phyloP scores from a whole-genome alignment of 345 rosid genomes.

The Angophora floribunda region DNA sequence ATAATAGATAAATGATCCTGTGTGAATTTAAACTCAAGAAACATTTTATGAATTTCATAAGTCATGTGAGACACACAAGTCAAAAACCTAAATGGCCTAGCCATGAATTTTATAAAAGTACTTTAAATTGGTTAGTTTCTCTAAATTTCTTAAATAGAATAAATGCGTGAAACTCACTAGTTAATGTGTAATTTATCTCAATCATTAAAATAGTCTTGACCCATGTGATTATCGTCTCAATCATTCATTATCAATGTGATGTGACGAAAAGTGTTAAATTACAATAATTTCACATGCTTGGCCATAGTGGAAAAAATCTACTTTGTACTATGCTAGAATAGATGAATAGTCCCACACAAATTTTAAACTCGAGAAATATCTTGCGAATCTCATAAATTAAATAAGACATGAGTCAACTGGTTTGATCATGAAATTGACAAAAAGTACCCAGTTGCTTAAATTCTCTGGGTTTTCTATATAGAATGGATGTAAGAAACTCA shows the following conservation, averaged over 20 bases:
- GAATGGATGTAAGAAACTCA: not conserved
- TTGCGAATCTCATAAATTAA: not conserved
- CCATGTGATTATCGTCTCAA: not conserved
- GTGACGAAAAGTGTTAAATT: not conserved
- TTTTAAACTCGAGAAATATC: too few species aligned
- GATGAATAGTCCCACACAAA: not conserved
- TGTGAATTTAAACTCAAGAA: fast-evolving
- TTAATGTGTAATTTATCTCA: fast-evolving
- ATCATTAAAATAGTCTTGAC: not conserved
- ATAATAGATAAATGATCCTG: not conserved
- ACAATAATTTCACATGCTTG: not conserved
- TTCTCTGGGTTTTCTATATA: not conserved
- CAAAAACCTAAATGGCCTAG: not conserved
- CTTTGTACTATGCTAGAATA: not conserved
- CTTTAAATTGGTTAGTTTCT: not conserved
- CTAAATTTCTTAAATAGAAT: not conserved
- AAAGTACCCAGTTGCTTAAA: not conserved
- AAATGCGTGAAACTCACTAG: not conserved
- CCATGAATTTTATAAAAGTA: not conserved
- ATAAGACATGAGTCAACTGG: fast-evolving
- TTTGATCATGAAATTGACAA: not conserved
- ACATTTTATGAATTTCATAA: not conserved
- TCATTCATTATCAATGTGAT: not conserved
- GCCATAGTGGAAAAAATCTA: not conserved
- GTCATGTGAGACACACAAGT: not conserved